Conservation (phyloP, 2,329 filamentous ascomycete genomes). For the Aspergillus sp. region DNA sequence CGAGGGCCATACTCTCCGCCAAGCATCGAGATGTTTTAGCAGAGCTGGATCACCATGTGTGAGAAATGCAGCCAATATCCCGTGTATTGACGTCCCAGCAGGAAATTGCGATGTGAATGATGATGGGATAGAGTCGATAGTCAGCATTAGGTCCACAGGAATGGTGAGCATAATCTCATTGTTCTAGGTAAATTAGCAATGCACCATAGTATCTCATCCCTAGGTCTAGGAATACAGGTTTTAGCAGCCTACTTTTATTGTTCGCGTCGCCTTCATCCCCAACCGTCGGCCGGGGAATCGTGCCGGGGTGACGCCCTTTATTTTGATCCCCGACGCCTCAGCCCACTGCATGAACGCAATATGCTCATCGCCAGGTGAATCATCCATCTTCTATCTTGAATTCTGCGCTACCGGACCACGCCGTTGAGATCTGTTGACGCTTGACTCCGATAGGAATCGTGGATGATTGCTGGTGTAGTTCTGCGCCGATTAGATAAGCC, state of each 20-base stretch:
- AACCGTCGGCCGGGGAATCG: slow-evolving; percentile 72
- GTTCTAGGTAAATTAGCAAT: slow-evolving; percentile 41
- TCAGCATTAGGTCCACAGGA: slow-evolving; percentile 63
- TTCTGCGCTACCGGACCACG: background rate
- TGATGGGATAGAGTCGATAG: slow-evolving; percentile 60
- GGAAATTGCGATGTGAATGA: slow-evolving; percentile 55
- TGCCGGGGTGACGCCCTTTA: slow-evolving; percentile 66
- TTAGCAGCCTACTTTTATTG: slow-evolving; percentile 57
- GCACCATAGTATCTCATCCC: no score
- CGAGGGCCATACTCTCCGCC: slow-evolving; percentile 69
- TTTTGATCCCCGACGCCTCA: slow-evolving; percentile 60
- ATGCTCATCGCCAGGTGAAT: slow-evolving; percentile 26
- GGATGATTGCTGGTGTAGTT: background rate
- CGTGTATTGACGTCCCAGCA: slow-evolving; percentile 64
- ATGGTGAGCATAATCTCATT: slow-evolving; percentile 64
- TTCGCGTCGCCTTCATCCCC: slow-evolving; percentile 69
- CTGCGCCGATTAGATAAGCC: slow-evolving; percentile 7
- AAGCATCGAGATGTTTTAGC: slow-evolving; percentile 53
- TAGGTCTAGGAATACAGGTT: no score
- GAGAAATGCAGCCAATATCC: slow-evolving; percentile 68
- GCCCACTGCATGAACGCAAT: slow-evolving; percentile 68
- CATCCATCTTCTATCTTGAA: slow-evolving; percentile 6
- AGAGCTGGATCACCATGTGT: slow-evolving; percentile 52
- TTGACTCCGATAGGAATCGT: background rate
- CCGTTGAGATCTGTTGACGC: background rate